Base-by-base conservation (phyloP, 78 protist species). In the Goniomonas avonlea region DNA sequence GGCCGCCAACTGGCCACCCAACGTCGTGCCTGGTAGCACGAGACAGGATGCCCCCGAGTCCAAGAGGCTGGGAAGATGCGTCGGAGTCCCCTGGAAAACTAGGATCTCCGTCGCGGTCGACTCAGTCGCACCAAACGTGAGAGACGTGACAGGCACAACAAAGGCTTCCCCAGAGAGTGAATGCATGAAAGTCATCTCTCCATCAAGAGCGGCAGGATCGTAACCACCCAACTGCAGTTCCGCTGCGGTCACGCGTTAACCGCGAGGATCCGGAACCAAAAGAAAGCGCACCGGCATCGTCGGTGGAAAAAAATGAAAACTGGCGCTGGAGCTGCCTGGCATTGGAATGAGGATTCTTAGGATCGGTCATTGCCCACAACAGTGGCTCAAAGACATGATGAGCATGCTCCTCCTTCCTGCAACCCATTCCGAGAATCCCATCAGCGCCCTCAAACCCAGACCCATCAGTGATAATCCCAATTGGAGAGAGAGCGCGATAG, bases 151-250 rank as follows among this genome's bases (percentile, higher is more conserved):
- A 23, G 59, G 59, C 5, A 68, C 75, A 35, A 68, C 43, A 53
- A 68, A 68, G 32, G 38, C 75, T n/a, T 68, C 27, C 48, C 43
- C 75, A 8, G 75, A 68, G 20, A 68, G 56, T 31, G 40, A 38
- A 1, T 32, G 48, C 32, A 53, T 68, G 75, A 41, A 68, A 48
- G 59, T 41, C 75, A 68, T 68, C 56, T 38, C 48, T 20, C 75
- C 75, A 18, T 25, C 56, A 13, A 35, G 38, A 5, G 75, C 43
- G 48, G 48, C 48, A 1, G 75, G 75, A 39, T 68, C 75, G 27
- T 41, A 68, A 15, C 75, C 75, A 4, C 75, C 75, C 25, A 68
- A 32, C 75, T 68, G 75, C n/a, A 68, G 59, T 53, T 68, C 75
- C 7, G 75, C 75, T 18, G 70, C 41, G 23, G 17, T 45, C 53